Base-by-base conservation (phyloP, 768 basidiomycete species). In the Psilocybe cubensis region DNA sequence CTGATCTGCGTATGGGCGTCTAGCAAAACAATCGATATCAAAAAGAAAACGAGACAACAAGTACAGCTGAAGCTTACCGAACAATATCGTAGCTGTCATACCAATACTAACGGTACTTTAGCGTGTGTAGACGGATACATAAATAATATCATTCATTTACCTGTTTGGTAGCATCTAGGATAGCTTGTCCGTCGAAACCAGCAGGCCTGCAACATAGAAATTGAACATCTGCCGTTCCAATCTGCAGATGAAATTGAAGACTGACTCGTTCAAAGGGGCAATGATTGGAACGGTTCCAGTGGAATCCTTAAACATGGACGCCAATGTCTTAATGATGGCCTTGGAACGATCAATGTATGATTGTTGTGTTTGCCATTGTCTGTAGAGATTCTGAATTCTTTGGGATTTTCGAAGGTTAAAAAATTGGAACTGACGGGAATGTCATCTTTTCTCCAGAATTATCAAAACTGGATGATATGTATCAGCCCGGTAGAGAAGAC, bases 241-340 rank as follows among this genome's bases (percentile, higher is more conserved):
- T 5, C 18, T 18, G 31, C 24, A 11, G 12, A 17, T 29, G 18
- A 21, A 29, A 24, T 8, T 23, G 12, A 56, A 4, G 41, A 3
- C 76, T 57, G 52, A 92, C 90, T 94, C 92, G 63, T 94, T 94
- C 63, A 94, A 66, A 1, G 91, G 85, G 18, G 87, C 88, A 50
- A 94, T 92, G 42, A 78, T 73, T 1, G 89, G 72, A 0, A 91
- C 90, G 14, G 84, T 82, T n/a, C 79, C 64, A 1, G 77, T 66
- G 57, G 82, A 77, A 62, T 75, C 72, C 20, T 78, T 79, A 66
- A 84, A 91, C 76, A 83, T 82, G 54, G 74, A 72, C 17, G 86
- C 84, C 54, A 93, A 76, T 11, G 62, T 76, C 69, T 84, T 79
- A 69, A 94, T 86, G 61, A 93, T 75, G 9, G 76, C 71, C 68